Base-by-base conservation (phyloP, 176 grass and related monocot genomes). In the Phyllostachys edulis region DNA sequence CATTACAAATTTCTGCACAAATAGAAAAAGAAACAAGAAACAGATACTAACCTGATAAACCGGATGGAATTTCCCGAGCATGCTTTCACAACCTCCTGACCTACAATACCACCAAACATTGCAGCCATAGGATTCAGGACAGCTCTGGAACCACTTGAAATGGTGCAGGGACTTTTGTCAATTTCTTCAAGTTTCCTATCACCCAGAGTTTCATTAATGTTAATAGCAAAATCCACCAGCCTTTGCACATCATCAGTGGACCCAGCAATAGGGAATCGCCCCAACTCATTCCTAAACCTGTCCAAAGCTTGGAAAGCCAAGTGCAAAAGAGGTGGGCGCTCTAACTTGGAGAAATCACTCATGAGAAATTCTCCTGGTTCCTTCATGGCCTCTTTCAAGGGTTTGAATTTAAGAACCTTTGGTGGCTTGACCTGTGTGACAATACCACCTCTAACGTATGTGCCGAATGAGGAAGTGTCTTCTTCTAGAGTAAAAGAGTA, bases 1-100 rank as follows among this genome's bases (percentile, higher is more conserved):
- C 72, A 69, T n/a, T 36, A 69, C 6, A 71, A 13, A 46, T 17
- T 61, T 69, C 40, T 32, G 54, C 47, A 65, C 38, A 77, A 44
- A 61, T 14, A 15, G 24, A 54, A 61, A 3, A 74, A 78, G 0
- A 75, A 63, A 47, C 90, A 49, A 38, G 60, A 12, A 56, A 38
- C 40, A 59, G 76, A 66, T 76, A 10, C 37, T 80, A 63, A 97
- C 94, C 90, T 97, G 92, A 83, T 90, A 94, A 84, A 97, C 81
- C 54, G 94, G 92, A 87, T 97, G 94, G 67, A 97, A 97, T 90
- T 97, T 97, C 46, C 90, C 16, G 94, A 94, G 77, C 94, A 97
- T 17, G 92, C 94, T 84, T 97, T 94, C 37, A 97, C 94, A 77
- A 97, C 84, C 63, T 97, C 94, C 85, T 97, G 94, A 4, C 92